A percentile compares a stretch with the other conserved stretches of the same genome.
These are phyloP conservation scores for Solanum peruvianum DNA, from an alignment of 257 asterid species.

Conservation along the genomic window DNA sequence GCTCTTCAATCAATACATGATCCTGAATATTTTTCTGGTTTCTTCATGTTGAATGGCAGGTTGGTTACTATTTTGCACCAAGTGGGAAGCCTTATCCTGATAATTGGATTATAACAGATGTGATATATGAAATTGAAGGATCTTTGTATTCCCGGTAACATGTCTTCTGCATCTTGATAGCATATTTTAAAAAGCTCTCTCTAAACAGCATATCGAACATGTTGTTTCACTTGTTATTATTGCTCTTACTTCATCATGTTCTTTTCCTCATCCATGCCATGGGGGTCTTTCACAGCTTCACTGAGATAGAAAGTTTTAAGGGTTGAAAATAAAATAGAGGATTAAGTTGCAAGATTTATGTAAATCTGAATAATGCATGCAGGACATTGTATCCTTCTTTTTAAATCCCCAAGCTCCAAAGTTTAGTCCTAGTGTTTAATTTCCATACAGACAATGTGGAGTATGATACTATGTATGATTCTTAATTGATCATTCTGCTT, in stretches of 20 bases:
- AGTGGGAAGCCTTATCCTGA: slow-evolving; percentile 99
- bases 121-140: slow-evolving; percentile 83
- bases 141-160: slow-evolving; percentile 80
- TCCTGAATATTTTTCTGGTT: slow-evolving; percentile 2
- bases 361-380: background rate
- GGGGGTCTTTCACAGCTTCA: background rate
- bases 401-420: background rate
- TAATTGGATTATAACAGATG: slow-evolving; percentile 93
- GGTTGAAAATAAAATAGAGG: background rate
- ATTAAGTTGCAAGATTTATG: background rate
- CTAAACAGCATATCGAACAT: background rate
- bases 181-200: background rate
- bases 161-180: background rate
- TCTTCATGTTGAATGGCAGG: slow-evolving; percentile 43
- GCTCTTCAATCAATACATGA: background rate
- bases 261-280: background rate
- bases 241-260: background rate
- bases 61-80: slow-evolving; percentile 97
- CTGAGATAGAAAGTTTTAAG: background rate
- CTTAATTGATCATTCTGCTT: background rate
- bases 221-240: background rate
- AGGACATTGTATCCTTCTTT: background rate
- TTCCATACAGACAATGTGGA: background rate
- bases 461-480: background rate
- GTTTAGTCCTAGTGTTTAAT: background rate